Conservation (phyloP, 225 moss, liverwort and hornwort genomes). For the Sphagnum tenellum region DNA sequence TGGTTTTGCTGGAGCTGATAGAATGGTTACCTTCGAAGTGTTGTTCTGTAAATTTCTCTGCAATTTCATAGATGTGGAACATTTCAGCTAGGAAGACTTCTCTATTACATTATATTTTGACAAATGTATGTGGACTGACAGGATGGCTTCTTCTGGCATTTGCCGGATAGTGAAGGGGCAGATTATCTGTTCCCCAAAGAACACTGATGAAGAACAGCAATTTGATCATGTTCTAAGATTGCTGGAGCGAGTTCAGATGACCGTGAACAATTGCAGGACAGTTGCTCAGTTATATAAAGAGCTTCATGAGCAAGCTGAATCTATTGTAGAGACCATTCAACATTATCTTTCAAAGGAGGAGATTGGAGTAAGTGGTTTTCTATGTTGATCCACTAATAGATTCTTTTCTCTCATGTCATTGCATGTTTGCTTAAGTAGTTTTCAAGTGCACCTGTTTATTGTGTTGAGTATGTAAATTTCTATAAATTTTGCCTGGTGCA, state of each 20-base stretch:
- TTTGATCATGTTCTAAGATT: slow-evolving; percentile 73
- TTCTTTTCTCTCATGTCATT: no score
- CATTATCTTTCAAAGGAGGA: slow-evolving; percentile 91
- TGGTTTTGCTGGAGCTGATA: no score
- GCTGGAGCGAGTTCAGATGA: slow-evolving; percentile 74
- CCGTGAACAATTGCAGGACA: slow-evolving; percentile 46
- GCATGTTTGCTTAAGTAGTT: no score
- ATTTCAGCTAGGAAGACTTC: no score
- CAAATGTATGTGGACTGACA: slow-evolving; percentile 16
- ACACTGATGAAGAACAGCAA: slow-evolving; percentile 76
- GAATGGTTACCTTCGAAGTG: no score
- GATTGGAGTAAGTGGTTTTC: slow-evolving; percentile 33
- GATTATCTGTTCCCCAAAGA: slow-evolving; percentile 56
- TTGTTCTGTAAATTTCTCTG: no score
- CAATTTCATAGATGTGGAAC: no score
- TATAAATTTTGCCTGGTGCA: background rate
- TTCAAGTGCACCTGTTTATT: background rate
- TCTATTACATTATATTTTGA: no score
- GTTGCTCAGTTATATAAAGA: slow-evolving; percentile 51
- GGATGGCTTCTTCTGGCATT: slow-evolving; percentile 71
- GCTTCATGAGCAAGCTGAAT: slow-evolving; percentile 79
- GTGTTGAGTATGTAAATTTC: background rate
- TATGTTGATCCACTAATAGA: no score
- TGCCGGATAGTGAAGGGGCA: slow-evolving; percentile 65
- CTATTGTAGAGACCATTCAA: slow-evolving; percentile 81